Conservation (phyloP, 768 basidiomycete species). For the Leccinum uliginosum region DNA sequence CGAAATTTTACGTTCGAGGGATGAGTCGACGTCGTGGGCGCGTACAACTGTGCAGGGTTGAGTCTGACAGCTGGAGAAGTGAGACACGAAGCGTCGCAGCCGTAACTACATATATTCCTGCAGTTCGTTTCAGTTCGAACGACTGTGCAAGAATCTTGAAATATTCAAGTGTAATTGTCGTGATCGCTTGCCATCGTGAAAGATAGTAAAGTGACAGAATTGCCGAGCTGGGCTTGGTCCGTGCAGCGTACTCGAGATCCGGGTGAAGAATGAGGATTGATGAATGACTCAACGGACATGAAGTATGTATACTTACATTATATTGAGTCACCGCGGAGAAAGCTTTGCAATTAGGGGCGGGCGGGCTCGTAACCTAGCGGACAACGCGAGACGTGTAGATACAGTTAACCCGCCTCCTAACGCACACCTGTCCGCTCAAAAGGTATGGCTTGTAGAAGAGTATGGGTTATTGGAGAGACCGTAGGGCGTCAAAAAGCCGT, state of each 20-base stretch:
- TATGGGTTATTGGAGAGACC: too few relatives aligned
- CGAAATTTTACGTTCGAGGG: slow-evolving; percentile 21
- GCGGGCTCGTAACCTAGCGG: not conserved
- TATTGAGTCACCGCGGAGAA: not conserved
- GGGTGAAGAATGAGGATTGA: not conserved
- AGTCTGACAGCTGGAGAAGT: not conserved
- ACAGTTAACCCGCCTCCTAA: too few relatives aligned
- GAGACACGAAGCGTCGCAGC: not conserved
- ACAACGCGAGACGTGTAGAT: not conserved
- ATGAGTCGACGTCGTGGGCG: too few relatives aligned
- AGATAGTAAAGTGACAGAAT: too few relatives aligned
- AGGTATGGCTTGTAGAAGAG: too few relatives aligned
- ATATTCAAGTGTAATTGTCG: too few relatives aligned
- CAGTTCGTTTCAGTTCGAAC: slow-evolving; percentile 1
- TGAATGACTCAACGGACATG: not conserved
- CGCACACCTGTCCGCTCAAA: too few relatives aligned
- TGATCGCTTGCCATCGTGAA: too few relatives aligned
- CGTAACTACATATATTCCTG: not conserved
- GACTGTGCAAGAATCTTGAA: not conserved
- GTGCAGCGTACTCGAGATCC: not conserved
- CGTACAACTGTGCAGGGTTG: not conserved
- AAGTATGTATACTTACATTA: not conserved
- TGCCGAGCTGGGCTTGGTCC: not conserved
- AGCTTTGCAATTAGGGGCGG: not conserved
- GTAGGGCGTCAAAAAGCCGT: too few relatives aligned